Conservation (phyloP, 352 stramenopile species). For the Thalassiosira livingstoniorum region DNA sequence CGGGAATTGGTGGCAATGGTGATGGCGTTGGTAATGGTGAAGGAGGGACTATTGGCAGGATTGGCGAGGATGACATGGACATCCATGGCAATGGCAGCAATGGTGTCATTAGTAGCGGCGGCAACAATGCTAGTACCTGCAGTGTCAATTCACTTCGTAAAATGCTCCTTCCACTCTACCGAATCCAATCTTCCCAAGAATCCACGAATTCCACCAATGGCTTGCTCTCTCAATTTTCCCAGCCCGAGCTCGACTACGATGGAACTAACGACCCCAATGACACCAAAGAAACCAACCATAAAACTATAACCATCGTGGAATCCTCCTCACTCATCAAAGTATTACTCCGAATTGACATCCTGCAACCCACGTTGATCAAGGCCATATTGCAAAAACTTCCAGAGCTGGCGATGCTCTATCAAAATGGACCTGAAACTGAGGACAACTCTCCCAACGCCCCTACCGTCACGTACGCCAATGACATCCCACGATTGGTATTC, state of each 20-base stretch:
- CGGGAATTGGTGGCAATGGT: not conserved
- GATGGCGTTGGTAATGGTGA: not conserved
- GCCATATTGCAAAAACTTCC: slow-evolving; percentile 56
- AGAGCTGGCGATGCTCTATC: slow-evolving; percentile 35
- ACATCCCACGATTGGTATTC: slow-evolving; percentile 64
- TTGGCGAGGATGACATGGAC: not conserved
- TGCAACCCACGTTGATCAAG: slow-evolving; percentile 61
- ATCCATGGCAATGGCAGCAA: too few species aligned
- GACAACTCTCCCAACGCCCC: not conserved
- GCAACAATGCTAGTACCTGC: not conserved
- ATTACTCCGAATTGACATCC: slow-evolving; percentile 55
- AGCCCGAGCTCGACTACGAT: slow-evolving; percentile 16
- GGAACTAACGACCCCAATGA: slow-evolving; percentile 1
- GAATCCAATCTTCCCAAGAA: slow-evolving; percentile 1
- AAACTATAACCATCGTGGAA: slow-evolving; percentile 30
- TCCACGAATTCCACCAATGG: not conserved
- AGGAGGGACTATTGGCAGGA: not conserved
- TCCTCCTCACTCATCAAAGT: slow-evolving; percentile 62
- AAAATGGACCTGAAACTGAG: not conserved
- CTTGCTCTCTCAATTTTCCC: slow-evolving; percentile 42
- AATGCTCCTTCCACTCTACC: slow-evolving; percentile 60
- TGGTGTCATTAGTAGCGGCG: too few species aligned
- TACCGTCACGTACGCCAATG: slow-evolving; percentile 9
- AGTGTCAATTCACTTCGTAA: slow-evolving; percentile 22
- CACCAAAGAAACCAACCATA: not conserved